Evolutionary conservation across 805 yeast species (phyloP).

Genomic region (Starmera caribaea): DNA sequence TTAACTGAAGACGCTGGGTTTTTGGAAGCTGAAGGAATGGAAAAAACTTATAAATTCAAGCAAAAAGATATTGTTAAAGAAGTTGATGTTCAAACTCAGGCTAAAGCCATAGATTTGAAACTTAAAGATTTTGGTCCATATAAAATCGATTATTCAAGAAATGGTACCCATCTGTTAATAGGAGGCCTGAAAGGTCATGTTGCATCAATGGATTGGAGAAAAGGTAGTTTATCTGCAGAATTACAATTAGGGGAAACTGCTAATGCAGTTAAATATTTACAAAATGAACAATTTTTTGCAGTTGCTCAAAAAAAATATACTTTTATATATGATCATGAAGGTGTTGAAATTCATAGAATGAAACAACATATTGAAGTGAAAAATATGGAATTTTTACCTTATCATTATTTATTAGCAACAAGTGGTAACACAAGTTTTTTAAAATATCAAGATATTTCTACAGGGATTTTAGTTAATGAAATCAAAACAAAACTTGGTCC

Average conservation of each 20-base stretch:
- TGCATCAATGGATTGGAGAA: conserved; percentile 93
- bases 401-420: conserved; percentile 78
- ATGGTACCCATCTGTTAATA: conserved; percentile 76
- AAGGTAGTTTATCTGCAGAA: conserved; percentile 75
- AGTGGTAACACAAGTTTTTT: conserved; percentile 86
- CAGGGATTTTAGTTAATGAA: conserved; percentile 81
- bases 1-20: conserved; percentile 79
- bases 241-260: conserved; percentile 82
- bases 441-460: conserved; percentile 91
- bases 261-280: conserved; percentile 81
- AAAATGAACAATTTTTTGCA: conserved; percentile 89
- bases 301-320: conserved; percentile 95
- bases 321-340: conserved; percentile 83
- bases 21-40: conserved; percentile 93
- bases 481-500: conserved; percentile 85
- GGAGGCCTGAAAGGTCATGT: conserved; percentile 93
- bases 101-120: conserved; percentile 64
- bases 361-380: conserved; percentile 86
- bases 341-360: conserved; percentile 85
- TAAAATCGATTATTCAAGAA: conserved; percentile 67
- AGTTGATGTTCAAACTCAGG: conserved; percentile 70
- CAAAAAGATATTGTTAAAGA: conserved; percentile 70
- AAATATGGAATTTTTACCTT: conserved; percentile 79
- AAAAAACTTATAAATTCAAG: conserved; percentile 74
- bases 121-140: conserved; percentile 84